Percentiles rank a stretch among this genome's conserved stretches.
phyloP scores from a whole-genome alignment of 257 asterid species.

The Leonotis leonurus region DNA sequence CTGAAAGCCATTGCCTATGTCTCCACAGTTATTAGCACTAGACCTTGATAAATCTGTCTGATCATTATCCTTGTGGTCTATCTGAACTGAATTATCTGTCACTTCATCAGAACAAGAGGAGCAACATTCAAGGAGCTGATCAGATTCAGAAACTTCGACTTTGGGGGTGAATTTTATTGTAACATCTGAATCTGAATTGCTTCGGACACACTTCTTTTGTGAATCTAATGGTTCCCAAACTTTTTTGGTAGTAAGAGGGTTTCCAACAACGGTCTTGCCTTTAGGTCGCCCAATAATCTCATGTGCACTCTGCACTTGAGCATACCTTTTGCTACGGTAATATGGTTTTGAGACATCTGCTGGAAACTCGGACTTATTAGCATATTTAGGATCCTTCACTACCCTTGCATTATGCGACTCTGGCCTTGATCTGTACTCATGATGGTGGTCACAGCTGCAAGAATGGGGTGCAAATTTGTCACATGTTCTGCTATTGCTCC shows the following conservation, averaged over 20 bases:
- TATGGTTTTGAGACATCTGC: slow-evolving; percentile 61
- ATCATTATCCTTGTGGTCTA: slow-evolving; percentile 31
- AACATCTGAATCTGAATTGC: slow-evolving; percentile 66
- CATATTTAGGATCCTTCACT: slow-evolving; percentile 40
- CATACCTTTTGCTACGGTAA: slow-evolving; percentile 43
- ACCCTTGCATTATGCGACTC: slow-evolving; percentile 38
- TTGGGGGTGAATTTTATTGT: slow-evolving; percentile 48
- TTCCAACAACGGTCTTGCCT: slow-evolving; percentile 36
- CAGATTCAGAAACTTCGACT: slow-evolving; percentile 46
- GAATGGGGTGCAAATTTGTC: slow-evolving; percentile 47
- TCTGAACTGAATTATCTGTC: slow-evolving; percentile 29
- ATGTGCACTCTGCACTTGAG: slow-evolving; percentile 39
- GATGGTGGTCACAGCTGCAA: slow-evolving; percentile 67
- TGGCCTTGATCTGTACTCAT: slow-evolving; percentile 50
- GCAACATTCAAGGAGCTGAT: slow-evolving; percentile 42
- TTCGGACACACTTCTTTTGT: slow-evolving; percentile 55
- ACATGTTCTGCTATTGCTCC: slow-evolving; percentile 39
- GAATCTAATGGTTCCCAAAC: slow-evolving; percentile 97
- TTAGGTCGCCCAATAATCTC: slow-evolving; percentile 54
- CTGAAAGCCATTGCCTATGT: slow-evolving; percentile 19
- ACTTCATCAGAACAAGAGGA: slow-evolving; percentile 44
- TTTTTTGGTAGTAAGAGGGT: slow-evolving; percentile 50
- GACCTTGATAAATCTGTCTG: slow-evolving; percentile 19
- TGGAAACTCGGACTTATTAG: slow-evolving; percentile 38
- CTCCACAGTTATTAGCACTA: slow-evolving; percentile 20